Conservation (phyloP, 225 moss, liverwort and hornwort species). For the Bryoerythrophyllum caledonicum region DNA sequence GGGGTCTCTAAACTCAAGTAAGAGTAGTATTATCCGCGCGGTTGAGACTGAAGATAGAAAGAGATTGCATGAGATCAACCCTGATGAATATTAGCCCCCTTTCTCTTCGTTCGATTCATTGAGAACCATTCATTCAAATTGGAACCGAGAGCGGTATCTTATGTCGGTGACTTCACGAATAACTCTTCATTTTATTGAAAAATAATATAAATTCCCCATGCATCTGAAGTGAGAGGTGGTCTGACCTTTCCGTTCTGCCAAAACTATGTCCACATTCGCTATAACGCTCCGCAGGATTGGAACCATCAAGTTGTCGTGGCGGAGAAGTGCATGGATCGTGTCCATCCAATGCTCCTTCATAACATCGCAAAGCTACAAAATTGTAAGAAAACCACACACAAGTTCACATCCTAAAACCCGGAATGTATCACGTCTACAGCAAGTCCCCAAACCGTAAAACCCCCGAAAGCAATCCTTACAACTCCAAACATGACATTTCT, state of each 20-base stretch:
- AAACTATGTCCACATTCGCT: slow-evolving; percentile 24
- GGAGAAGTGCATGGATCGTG: slow-evolving; percentile 30
- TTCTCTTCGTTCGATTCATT: no score
- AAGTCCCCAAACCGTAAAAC: slow-evolving; percentile 11
- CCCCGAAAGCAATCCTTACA: background rate
- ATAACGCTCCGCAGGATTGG: slow-evolving; percentile 41
- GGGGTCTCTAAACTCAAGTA: no score
- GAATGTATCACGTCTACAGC: background rate
- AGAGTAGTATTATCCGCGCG: no score
- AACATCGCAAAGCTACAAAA: slow-evolving; percentile 38
- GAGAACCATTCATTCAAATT: no score
- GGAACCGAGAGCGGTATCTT: no score
- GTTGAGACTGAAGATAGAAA: no score
- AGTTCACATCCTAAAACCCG: background rate
- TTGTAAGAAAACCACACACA: background rate
- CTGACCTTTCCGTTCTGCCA: slow-evolving; percentile 36
- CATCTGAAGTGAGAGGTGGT: background rate
- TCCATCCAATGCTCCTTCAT: slow-evolving; percentile 45
- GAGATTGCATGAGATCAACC: no score
- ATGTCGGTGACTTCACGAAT: no score
- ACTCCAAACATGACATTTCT: no score
- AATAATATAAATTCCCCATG: background rate
- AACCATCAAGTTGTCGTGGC: slow-evolving; percentile 30
- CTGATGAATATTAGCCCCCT: no score
- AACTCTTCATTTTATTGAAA: background rate